Conservation (phyloP, 2,329 filamentous ascomycete species). For the Talaromyces sp. region DNA sequence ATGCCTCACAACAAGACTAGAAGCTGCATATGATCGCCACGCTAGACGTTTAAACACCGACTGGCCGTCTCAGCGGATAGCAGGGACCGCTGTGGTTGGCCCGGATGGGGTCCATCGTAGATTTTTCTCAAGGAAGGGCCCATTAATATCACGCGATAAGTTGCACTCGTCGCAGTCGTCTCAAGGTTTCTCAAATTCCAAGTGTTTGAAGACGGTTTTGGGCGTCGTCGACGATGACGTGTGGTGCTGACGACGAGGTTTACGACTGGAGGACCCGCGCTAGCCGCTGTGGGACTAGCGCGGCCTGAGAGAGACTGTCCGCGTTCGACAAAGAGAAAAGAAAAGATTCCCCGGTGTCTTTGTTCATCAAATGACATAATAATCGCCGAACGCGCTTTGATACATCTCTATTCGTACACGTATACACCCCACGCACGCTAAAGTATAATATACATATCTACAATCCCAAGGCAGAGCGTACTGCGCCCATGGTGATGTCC, state of each 20-base stretch:
- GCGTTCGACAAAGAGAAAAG: not conserved
- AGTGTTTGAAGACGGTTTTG: not conserved
- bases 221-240: not conserved
- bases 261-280: not conserved
- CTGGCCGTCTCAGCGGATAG: not conserved
- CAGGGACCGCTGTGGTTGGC: not conserved
- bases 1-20: not conserved
- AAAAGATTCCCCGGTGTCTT: not conserved
- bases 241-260: not conserved
- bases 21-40: not conserved
- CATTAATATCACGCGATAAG: not conserved
- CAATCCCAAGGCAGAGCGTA: conserved; percentile 27
- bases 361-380: not conserved
- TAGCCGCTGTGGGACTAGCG: not conserved
- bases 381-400: not conserved
- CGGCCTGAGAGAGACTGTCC: not conserved
- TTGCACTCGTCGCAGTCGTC: too few species aligned
- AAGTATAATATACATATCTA: conserved; percentile 14
- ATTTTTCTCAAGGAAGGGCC: not conserved
- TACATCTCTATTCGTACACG: not conserved
- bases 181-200: too few species aligned
- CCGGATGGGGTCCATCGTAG: not conserved
- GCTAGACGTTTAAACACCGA: not conserved
- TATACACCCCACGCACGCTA: not conserved
- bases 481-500: conserved; percentile 24